Evolutionary conservation across 1,139 yeast species (phyloP).

Genomic region (Nakaseomyces delphensis): DNA sequence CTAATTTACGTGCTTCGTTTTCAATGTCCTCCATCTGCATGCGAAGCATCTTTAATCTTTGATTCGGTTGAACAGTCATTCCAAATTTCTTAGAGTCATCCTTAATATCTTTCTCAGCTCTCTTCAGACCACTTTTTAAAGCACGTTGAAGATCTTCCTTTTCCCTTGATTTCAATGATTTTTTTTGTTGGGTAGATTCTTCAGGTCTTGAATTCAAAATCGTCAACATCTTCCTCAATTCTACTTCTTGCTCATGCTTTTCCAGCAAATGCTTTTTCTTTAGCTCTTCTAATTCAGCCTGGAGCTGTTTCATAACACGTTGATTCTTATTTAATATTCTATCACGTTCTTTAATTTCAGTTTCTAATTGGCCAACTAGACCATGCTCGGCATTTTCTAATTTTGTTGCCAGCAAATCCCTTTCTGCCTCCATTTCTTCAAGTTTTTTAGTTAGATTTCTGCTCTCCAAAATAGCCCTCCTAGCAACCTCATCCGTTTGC

Average conservation of each 20-base stretch:
- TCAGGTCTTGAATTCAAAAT: constrained; percentile 39
- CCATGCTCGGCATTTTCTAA: constrained; percentile 81
- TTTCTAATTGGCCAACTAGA: constrained; percentile 57
- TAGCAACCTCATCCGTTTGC: constrained; percentile 84
- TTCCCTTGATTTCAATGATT: constrained; percentile 17
- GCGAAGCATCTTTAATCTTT: constrained; percentile 64
- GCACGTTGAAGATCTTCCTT: constrained; percentile 30
- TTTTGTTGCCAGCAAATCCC: constrained; percentile 68
- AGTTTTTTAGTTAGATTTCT: constrained; percentile 57
- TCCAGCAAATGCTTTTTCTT: constrained; percentile 63
- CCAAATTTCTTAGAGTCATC: constrained; percentile 34
- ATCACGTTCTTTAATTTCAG: constrained; percentile 68
- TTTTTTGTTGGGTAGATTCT: constrained; percentile 16
- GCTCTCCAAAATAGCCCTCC: constrained; percentile 67
- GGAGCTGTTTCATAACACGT: constrained; percentile 55
- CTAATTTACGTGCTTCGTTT: constrained; percentile 76
- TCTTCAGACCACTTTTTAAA: constrained; percentile 35
- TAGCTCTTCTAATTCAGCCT: constrained; percentile 59
- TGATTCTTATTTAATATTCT: constrained; percentile 58
- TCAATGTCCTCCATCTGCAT: constrained; percentile 83
- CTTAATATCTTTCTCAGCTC: constrained; percentile 25
- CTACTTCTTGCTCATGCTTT: constrained; percentile 80
- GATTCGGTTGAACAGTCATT: constrained; percentile 55
- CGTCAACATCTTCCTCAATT: constrained; percentile 75
- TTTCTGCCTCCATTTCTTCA: constrained; percentile 77